Evolutionary conservation across 2,329 filamentous ascomycete genomes (phyloP).

Genomic region (Penicillium sp.): DNA sequence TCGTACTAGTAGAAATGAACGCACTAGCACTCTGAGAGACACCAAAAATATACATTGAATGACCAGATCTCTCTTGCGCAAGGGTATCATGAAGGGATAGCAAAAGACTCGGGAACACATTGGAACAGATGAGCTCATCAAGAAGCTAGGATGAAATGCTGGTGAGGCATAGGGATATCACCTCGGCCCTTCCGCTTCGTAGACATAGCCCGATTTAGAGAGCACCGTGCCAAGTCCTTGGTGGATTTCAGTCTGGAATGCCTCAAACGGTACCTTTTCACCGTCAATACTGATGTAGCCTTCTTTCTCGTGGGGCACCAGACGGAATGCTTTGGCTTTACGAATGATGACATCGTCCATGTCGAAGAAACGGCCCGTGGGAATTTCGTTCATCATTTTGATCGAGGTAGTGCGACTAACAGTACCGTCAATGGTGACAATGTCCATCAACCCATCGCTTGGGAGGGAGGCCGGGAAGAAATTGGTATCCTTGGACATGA

Average conservation of each 20-base stretch:
- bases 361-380: conserved; percentile 77
- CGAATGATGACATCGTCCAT: conserved; percentile 76
- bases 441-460: conserved; percentile 82
- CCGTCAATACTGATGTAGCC: conserved; percentile 96
- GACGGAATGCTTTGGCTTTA: conserved; percentile 85
- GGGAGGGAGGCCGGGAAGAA: conserved; percentile 82
- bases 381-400: conserved; percentile 71
- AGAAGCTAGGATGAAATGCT: neutral
- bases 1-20: conserved; percentile 2
- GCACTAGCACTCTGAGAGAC: neutral
- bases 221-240: conserved; percentile 81
- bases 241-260: conserved; percentile 91
- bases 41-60: conserved; percentile 18
- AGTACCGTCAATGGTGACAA: conserved; percentile 79
- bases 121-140: neutral
- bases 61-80: conserved; percentile 26
- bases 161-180: conserved; percentile 11
- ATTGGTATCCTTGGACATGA: conserved; percentile 82
- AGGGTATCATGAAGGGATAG: conserved; percentile 40
- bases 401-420: conserved; percentile 69
- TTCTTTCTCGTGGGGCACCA: conserved; percentile 72
- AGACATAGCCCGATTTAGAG: conserved; percentile 71
- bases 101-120: conserved; percentile 23
- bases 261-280: conserved; percentile 81
- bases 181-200: conserved; percentile 61